Conservation (phyloP, 805 yeast species). For the Wickerhamomyces sydowiorum region DNA sequence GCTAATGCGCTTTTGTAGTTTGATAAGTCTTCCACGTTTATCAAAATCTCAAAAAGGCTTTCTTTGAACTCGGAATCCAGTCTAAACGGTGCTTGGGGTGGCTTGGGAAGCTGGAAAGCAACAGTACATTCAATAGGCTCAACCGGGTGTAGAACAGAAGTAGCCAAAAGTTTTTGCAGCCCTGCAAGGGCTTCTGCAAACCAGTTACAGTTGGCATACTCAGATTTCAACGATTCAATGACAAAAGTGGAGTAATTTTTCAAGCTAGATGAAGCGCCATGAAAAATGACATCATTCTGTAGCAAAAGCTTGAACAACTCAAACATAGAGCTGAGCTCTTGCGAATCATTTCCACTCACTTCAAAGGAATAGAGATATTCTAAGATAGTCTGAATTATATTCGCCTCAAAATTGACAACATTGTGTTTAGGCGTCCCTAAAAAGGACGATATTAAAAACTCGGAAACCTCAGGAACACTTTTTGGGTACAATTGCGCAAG, state of each 20-base stretch:
- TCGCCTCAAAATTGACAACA: conserved; percentile 28
- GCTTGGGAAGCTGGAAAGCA: conserved; percentile 10
- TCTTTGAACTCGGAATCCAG: conserved; percentile 20
- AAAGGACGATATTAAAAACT: conserved; percentile 31
- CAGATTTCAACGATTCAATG: conserved; percentile 29
- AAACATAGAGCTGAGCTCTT: conserved; percentile 33
- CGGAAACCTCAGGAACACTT: conserved; percentile 30
- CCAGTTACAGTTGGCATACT: conserved; percentile 44
- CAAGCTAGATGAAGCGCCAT: conserved; percentile 26
- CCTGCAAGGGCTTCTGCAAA: conserved; percentile 51
- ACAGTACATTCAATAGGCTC: conserved; percentile 26
- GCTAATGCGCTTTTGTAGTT: conserved; percentile 44
- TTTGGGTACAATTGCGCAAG: conserved; percentile 39
- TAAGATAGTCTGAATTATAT: conserved; percentile 31
- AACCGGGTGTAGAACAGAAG: conserved; percentile 42
- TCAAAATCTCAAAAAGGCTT: conserved; percentile 37
- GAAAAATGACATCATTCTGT: conserved; percentile 32
- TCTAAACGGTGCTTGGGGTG: conserved; percentile 17
- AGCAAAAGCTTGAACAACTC: conserved; percentile 38
- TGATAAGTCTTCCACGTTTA: conserved; percentile 34
- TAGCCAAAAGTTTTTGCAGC: conserved; percentile 49
- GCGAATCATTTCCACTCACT: conserved; percentile 20
- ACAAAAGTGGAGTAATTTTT: conserved; percentile 33
- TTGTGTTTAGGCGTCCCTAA: conserved; percentile 26
- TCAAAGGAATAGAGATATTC: conserved; percentile 31